Evolutionary conservation across 2,329 filamentous ascomycete genomes (phyloP), one percentile per base, ranked within the genome.

Genomic region (Metarhizium brunneum): DNA sequence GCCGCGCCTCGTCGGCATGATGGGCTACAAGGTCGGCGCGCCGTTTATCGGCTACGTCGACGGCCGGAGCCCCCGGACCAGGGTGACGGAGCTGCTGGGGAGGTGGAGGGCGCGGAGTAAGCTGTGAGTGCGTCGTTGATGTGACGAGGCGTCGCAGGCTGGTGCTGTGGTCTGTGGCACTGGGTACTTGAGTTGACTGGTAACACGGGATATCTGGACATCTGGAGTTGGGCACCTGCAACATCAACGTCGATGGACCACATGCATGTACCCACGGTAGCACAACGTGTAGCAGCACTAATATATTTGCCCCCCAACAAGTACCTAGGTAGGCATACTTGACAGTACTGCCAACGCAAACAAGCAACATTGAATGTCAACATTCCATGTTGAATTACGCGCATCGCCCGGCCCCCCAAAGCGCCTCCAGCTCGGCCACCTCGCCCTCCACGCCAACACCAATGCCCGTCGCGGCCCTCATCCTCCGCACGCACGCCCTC

Each of bases 11-110:
- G 63, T 66, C 38, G 62, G 62, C 14, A 60, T 65, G 61, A 47
- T 66, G 1, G 63, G 64, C 1, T 65, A 64, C 36, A 59, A 62
- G 29, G 57, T 63, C 11, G 62, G 58, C 7, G 49, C 51, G 14
- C 64, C 63, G 4, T 65, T 65, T 29, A 48, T 63, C 1, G 63
- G 64, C 11, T 59, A 63, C 40, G 60, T 58, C 4, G 58, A 65
- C 6, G 64, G 63, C 10, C 36, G 51, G n/a, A 63, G 60, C 40
- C 63, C 63, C 20, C 50, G 60, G 36, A 57, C 56, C 20, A 57
- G 56, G 47, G 60, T 63, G 38, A 45, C 47, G 48, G 53, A 56
- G 52, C 14, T 63, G 14, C 30, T 58, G 56, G 52, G 55, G 25
- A 58, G 56, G 53, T 59, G 60, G 49, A 50, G 7, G 25, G 29